These are phyloP conservation scores for Carex cristatella DNA, from an alignment of 176 grass and related monocot species.

Conservation along the genomic window DNA sequence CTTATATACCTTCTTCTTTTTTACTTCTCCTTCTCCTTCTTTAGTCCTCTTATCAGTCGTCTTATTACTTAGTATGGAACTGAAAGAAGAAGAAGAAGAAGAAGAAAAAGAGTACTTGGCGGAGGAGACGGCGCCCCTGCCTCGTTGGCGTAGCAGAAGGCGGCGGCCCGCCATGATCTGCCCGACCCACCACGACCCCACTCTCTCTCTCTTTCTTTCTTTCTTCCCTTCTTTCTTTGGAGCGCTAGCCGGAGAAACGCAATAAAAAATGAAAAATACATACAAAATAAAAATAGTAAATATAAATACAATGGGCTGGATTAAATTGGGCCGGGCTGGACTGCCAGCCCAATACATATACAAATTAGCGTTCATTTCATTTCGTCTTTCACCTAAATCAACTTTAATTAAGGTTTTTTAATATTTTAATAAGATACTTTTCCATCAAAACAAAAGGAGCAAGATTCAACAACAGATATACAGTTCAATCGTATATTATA, in stretches of 20 bases:
- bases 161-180: neutral
- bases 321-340: neutral
- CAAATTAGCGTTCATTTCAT: no score
- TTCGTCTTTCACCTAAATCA: no score
- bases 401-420: neutral
- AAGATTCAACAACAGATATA: neutral
- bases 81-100: no score
- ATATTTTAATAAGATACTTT: neutral
- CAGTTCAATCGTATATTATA: neutral
- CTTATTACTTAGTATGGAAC: no score
- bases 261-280: no score
- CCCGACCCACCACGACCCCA: no score
- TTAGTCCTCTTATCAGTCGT: neutral
- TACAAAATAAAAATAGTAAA: no score
- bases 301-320: neutral
- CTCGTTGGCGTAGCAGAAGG: neutral
- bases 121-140: neutral
- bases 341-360: no score
- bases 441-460: neutral
- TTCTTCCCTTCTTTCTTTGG: neutral
- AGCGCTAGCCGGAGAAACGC: no score
- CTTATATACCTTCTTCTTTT: neutral
- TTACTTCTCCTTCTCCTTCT: neutral
- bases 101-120: neutral
- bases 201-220: neutral